A percentile compares a stretch with the other conserved stretches of the same genome.
Conservation (phyloP, 2,329 filamentous ascomycete genomes). For the Boeremia exigua region DNA sequence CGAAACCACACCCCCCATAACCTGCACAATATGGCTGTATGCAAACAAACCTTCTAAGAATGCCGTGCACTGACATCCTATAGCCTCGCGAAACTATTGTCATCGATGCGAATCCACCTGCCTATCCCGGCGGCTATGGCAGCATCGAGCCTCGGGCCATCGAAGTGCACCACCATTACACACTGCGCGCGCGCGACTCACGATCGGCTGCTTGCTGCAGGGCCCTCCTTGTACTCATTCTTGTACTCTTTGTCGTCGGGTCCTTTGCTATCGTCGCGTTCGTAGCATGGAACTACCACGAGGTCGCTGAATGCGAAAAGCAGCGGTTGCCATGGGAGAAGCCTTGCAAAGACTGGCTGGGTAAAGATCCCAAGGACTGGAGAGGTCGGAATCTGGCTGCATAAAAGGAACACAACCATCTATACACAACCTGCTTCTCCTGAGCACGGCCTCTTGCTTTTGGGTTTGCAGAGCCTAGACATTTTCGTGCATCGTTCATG, state of each 20-base stretch:
- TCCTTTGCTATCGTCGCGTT: constrained; percentile 26
- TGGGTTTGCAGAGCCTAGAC: too few species aligned
- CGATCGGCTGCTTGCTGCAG: constrained; percentile 22
- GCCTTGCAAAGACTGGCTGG: constrained; percentile 34
- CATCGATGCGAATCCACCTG: constrained; percentile 23
- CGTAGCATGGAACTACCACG: constrained; percentile 33
- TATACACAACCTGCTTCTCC: background rate
- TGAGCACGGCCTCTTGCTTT: too few species aligned
- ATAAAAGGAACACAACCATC: background rate
- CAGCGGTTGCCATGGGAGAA: constrained; percentile 30
- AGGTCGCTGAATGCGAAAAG: constrained; percentile 33
- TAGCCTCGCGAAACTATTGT: constrained; percentile 17
- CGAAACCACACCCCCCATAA: background rate
- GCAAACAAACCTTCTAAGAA: background rate
- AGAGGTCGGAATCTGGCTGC: constrained; percentile 12
- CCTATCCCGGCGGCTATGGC: constrained; percentile 32
- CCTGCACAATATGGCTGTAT: constrained; percentile 11
- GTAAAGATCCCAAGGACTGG: constrained; percentile 28
- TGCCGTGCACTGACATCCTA: background rate
- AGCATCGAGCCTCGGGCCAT: constrained; percentile 13
- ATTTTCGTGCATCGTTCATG: too few species aligned
- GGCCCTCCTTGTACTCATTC: constrained; percentile 17
- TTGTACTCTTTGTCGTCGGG: constrained; percentile 21
- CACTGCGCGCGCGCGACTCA: constrained; percentile 10
- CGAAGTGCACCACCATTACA: constrained; percentile 31